phyloP scores from a whole-genome alignment of 768 basidiomycete species.

The Collybia mongolica region DNA sequence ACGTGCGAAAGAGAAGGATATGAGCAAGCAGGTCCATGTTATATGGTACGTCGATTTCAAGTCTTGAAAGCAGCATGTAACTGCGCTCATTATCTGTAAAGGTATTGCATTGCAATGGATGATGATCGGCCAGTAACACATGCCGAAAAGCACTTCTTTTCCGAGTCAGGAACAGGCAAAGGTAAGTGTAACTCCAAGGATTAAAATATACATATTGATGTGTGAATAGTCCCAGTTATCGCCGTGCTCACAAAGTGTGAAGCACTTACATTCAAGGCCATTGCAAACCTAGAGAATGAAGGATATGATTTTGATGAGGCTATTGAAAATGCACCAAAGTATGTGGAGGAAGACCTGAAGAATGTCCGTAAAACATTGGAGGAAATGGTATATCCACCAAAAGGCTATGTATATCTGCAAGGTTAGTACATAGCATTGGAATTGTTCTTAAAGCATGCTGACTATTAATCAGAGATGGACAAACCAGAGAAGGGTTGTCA shows the following conservation, averaged over 20 bases:
- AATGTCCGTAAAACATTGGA: neutral
- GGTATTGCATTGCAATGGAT: constrained; percentile 37
- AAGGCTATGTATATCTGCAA: constrained; percentile 6
- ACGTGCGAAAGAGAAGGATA: constrained; percentile 11
- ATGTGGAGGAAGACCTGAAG: too few relatives aligned
- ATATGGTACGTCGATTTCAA: constrained; percentile 29
- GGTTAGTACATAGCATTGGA: too few relatives aligned
- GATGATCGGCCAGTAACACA: constrained; percentile 21
- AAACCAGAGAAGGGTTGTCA: too few relatives aligned
- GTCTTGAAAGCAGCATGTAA: neutral
- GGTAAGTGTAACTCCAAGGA: constrained; percentile 22
- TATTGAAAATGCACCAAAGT: constrained; percentile 9
- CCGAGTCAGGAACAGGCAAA: constrained; percentile 18
- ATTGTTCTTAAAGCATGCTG: too few relatives aligned
- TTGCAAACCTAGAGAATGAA: constrained; percentile 6
- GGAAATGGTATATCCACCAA: constrained; percentile 13
- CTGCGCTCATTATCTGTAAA: constrained; percentile 11
- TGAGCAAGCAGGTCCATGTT: too few relatives aligned
- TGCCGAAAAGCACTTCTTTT: constrained; percentile 29
- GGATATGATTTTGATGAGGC: constrained; percentile 11
- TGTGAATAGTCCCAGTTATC: constrained; percentile 32
- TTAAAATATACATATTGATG: neutral
- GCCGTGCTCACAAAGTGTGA: constrained; percentile 38
- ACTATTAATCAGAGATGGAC: too few relatives aligned
- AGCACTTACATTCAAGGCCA: constrained; percentile 9